These are phyloP conservation scores for Crataegus laevigata DNA, from an alignment of 306 rosid species.

Conservation along the genomic window DNA sequence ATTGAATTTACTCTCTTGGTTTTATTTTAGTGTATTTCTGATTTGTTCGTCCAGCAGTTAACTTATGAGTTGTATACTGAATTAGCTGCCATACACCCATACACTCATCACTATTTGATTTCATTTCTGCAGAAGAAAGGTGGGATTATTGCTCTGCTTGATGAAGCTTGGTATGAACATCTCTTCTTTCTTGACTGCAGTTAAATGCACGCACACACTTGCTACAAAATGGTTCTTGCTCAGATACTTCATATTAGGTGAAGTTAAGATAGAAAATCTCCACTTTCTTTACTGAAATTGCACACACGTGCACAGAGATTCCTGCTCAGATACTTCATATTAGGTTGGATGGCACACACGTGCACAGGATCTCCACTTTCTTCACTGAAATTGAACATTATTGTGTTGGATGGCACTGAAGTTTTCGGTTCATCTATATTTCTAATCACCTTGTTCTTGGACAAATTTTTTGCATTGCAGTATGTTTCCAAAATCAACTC, in stretches of 20 bases:
- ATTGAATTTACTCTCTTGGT: background rate
- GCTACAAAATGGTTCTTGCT: background rate
- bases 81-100: slow-evolving; percentile 1
- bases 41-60: slow-evolving; percentile 7
- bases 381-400: too few relatives aligned
- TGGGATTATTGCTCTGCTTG: slow-evolving; percentile 82
- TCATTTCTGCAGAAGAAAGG: slow-evolving; percentile 73
- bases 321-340: background rate
- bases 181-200: slow-evolving; percentile 7
- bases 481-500: slow-evolving; percentile 91
- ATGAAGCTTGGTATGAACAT: slow-evolving; percentile 87
- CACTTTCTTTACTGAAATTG: background rate
- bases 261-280: background rate
- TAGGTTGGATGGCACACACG: background rate
- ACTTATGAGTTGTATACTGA: slow-evolving; percentile 4
- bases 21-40: slow-evolving; percentile 12
- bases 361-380: too few relatives aligned
- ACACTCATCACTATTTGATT: slow-evolving; percentile 1
- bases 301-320: background rate
- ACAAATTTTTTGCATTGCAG: slow-evolving; percentile 33
- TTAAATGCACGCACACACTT: background rate
- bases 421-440: background rate
- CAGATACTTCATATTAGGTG: background rate
- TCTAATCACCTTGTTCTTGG: slow-evolving; percentile 1
- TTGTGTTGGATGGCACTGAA: too few relatives aligned